Evolutionary conservation across 2,329 filamentous ascomycete genomes (phyloP).

Genomic region (Cercospora sojina): DNA sequence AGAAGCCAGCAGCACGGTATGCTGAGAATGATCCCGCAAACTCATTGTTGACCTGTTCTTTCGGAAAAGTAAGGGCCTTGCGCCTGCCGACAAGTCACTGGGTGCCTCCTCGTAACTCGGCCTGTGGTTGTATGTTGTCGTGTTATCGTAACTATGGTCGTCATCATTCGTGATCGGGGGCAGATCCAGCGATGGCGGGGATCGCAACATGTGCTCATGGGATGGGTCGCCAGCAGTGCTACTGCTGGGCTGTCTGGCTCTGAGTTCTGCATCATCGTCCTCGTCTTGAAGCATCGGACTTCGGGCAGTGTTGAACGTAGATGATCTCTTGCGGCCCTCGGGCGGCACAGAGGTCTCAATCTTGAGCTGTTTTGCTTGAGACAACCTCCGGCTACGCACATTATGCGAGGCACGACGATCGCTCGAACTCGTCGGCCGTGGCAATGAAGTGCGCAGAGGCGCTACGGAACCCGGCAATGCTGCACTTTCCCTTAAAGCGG

Average conservation of each 20-base stretch:
- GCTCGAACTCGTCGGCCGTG: conserved; percentile 24
- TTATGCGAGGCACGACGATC: conserved; percentile 26
- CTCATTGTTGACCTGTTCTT: conserved; percentile 59
- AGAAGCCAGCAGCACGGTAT: conserved; percentile 68
- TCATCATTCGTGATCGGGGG: conserved; percentile 21
- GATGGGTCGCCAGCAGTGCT: conserved; percentile 29
- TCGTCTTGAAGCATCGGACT: conserved; percentile 26
- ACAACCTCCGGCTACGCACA: conserved; percentile 68
- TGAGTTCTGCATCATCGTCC: conserved; percentile 25
- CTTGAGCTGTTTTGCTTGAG: conserved; percentile 78
- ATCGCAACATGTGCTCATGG: conserved; percentile 33
- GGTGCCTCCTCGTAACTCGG: conserved; percentile 30
- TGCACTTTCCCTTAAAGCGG: conserved; percentile 18
- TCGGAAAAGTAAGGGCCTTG: conserved; percentile 38
- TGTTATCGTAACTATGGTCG: conserved; percentile 12
- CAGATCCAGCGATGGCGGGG: conserved; percentile 36
- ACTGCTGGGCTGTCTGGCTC: conserved; percentile 21
- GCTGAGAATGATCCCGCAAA: conserved; percentile 57
- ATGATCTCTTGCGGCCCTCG: conserved; percentile 32
- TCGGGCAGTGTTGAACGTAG: conserved; percentile 34
- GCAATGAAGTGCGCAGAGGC: conserved; percentile 31
- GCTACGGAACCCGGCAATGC: conserved; percentile 36
- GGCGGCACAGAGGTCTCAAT: conserved; percentile 68
- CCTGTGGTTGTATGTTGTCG: conserved; percentile 23
- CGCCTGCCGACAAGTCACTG: conserved; percentile 25